These are phyloP conservation scores for Trichoderma semiorbis DNA, from an alignment of 2,329 filamentous ascomycete species.

Conservation along the genomic window DNA sequence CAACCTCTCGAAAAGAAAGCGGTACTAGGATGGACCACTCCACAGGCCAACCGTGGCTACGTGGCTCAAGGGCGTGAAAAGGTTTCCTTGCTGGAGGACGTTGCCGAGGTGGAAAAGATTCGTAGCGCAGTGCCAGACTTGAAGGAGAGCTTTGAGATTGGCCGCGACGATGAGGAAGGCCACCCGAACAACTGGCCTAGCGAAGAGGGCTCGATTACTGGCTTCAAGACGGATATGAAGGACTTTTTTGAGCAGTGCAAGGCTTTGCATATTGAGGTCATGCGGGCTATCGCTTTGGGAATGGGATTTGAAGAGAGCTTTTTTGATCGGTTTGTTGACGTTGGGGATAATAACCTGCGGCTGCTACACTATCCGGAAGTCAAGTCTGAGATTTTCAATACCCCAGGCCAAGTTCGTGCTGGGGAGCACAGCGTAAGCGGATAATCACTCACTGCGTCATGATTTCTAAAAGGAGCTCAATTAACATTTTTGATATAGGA, in stretches of 20 bases:
- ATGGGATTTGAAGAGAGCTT: conserved; percentile 67
- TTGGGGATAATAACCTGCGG: conserved; percentile 67
- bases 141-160: conserved; percentile 65
- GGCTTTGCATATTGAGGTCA: conserved; percentile 69
- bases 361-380: conserved; percentile 76
- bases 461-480: background rate
- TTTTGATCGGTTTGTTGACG: conserved; percentile 73
- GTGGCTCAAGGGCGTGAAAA: conserved; percentile 69
- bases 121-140: conserved; percentile 59
- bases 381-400: conserved; percentile 61
- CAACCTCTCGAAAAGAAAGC: conserved; percentile 62
- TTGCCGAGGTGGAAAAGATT: conserved; percentile 53
- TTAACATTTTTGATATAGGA: conserved; percentile 34
- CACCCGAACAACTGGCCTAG: conserved; percentile 75
- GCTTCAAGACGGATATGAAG: conserved; percentile 71
- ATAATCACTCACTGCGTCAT: background rate
- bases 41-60: conserved; percentile 72
- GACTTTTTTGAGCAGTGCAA: conserved; percentile 74
- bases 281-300: conserved; percentile 80
- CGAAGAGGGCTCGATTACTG: conserved; percentile 35
- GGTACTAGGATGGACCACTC: conserved; percentile 65
- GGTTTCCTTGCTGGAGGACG: conserved; percentile 55
- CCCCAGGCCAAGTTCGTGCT: conserved; percentile 68
- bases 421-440: conserved; percentile 65
- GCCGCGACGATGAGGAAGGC: conserved; percentile 54